Evolutionary conservation across 257 asterid genomes (phyloP).

Genomic region (Jacaranda copaia): DNA sequence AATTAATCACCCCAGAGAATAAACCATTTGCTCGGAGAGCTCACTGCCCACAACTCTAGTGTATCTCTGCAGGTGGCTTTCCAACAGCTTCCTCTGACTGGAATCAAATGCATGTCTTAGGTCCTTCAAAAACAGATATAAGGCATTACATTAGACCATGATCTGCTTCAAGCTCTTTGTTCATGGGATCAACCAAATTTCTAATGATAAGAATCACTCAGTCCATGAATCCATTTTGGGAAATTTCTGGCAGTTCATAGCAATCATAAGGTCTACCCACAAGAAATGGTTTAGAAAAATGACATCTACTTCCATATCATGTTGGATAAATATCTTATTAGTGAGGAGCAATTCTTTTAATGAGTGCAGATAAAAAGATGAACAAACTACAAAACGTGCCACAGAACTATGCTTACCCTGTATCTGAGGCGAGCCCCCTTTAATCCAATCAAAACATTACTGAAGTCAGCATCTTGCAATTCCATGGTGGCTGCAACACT

Average conservation of each 20-base stretch:
- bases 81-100: conserved; percentile 55
- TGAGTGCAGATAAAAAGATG: not conserved
- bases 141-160: conserved; percentile 22
- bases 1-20: conserved; percentile 56
- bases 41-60: conserved; percentile 72
- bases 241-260: not conserved
- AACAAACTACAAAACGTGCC: not conserved
- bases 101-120: conserved; percentile 70
- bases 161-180: not conserved
- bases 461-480: conserved; percentile 57
- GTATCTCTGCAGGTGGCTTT: conserved; percentile 65
- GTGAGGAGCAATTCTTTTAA: too few species aligned
- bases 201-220: not conserved
- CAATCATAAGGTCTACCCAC: not conserved
- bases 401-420: conserved; percentile 53
- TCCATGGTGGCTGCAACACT: conserved; percentile 39
- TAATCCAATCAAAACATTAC: conserved; percentile 67
- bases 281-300: not conserved
- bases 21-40: conserved; percentile 81
- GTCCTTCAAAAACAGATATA: conserved; percentile 56
- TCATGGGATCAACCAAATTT: not conserved
- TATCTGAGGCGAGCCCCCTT: conserved; percentile 64
- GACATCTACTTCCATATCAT: not conserved
- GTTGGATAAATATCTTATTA: too few species aligned
- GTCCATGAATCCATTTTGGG: not conserved